A percentile compares a stretch with the other conserved stretches of the same genome.
These are phyloP conservation scores for Ophiostoma sp. DNA, from an alignment of 2,329 filamentous ascomycete genomes.

Conservation along the genomic window DNA sequence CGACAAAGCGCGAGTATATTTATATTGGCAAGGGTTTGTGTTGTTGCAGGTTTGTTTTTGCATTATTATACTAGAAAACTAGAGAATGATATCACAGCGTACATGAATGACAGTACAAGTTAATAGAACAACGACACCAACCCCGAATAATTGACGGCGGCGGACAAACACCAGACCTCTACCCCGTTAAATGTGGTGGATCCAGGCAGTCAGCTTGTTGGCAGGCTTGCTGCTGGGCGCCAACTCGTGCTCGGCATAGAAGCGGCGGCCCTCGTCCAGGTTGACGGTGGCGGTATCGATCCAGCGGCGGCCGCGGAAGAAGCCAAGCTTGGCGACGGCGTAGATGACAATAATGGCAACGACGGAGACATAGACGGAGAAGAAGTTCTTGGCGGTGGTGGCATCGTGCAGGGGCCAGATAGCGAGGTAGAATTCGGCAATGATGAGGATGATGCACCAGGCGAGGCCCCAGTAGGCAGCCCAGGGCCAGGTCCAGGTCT, in stretches of 20 bases:
- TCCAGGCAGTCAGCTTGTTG: constrained; percentile 14
- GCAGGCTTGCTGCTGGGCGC: neutral
- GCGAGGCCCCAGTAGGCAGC: constrained; percentile 23
- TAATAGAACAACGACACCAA: neutral
- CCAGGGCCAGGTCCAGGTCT: constrained; percentile 19
- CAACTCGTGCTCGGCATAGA: constrained; percentile 13
- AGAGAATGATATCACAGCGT: neutral
- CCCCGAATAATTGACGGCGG: neutral
- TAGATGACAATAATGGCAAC: constrained; percentile 20
- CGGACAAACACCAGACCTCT: neutral
- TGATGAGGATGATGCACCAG: constrained; percentile 16
- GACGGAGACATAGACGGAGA: constrained; percentile 19
- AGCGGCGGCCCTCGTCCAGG: constrained; percentile 14
- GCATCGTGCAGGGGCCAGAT: constrained; percentile 1
- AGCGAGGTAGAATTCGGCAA: constrained; percentile 15
- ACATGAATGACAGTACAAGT: neutral
- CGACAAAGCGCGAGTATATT: neutral
- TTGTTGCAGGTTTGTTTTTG: no score
- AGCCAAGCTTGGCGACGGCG: neutral
- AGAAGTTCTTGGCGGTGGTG: neutral
- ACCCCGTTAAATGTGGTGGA: constrained; percentile 5
- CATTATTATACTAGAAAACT: neutral
- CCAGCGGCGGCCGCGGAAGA: constrained; percentile 15
- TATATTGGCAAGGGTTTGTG: neutral
- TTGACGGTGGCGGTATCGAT: constrained; percentile 10